These are phyloP conservation scores for Physocladia obscura DNA, from an alignment of 192 early-diverging fungal genomes.

Conservation along the genomic window DNA sequence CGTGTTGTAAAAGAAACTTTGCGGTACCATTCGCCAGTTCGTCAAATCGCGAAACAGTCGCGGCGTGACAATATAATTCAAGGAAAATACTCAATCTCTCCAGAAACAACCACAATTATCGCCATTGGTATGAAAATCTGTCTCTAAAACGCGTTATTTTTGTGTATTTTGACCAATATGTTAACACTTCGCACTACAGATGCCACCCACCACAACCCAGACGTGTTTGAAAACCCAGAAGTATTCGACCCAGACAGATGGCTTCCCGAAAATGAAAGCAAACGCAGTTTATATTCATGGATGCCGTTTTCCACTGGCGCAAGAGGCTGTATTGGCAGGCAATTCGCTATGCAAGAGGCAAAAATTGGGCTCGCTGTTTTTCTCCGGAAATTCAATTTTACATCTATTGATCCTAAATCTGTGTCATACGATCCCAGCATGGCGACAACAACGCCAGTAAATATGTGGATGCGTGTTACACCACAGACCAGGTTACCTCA, in stretches of 20 bases:
- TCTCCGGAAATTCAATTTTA: conserved; percentile 47
- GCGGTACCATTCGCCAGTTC: conserved; percentile 53
- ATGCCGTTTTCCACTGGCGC: conserved; percentile 50
- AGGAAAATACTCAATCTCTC: conserved; percentile 39
- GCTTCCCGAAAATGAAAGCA: conserved; percentile 49
- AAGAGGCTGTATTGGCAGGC: conserved; percentile 57
- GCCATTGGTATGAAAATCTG: too few species aligned
- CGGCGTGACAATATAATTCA: conserved; percentile 44
- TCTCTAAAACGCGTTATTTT: too few species aligned
- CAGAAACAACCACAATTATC: conserved; percentile 23
- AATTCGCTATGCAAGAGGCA: conserved; percentile 60
- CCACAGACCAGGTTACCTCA: conserved; percentile 15
- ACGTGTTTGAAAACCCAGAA: conserved; percentile 44
- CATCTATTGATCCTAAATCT: conserved; percentile 4
- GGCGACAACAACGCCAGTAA: conserved; percentile 30
- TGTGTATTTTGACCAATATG: too few species aligned
- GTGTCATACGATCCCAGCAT: conserved; percentile 21
- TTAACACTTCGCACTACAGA: too few species aligned
- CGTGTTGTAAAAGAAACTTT: conserved; percentile 60
- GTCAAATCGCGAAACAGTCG: conserved; percentile 39
- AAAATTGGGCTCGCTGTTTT: conserved; percentile 53
- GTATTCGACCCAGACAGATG: conserved; percentile 58
- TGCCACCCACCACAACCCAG: conserved; percentile 48
- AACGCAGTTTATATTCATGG: conserved; percentile 51
- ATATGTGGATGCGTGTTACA: conserved; percentile 21